These are phyloP conservation scores for Cryoendolithus antarcticus DNA, from an alignment of 2,329 filamentous ascomycete species.

Conservation along the genomic window DNA sequence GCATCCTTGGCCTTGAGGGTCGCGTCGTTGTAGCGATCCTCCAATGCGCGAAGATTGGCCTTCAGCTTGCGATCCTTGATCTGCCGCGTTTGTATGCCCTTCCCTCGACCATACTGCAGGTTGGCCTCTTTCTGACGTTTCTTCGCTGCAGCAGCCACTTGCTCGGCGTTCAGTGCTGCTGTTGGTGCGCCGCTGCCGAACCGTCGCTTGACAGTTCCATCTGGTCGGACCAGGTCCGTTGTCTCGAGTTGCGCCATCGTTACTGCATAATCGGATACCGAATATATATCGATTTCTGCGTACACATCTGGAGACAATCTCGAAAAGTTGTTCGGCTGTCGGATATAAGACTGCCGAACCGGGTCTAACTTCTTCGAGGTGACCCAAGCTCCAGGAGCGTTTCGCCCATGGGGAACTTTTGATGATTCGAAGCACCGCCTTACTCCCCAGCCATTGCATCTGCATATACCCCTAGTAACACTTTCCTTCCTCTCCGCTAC, in stretches of 20 bases:
- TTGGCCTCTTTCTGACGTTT: constrained; percentile 24
- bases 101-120: constrained; percentile 68
- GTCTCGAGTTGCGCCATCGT: constrained; percentile 10
- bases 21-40: constrained; percentile 72
- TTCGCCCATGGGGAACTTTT: too few relatives aligned
- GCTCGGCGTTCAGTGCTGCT: constrained; percentile 20
- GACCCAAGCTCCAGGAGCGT: too few relatives aligned
- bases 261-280: too few relatives aligned
- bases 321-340: too few relatives aligned
- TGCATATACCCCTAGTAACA: too few relatives aligned
- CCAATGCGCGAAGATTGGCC: constrained; percentile 63
- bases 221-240: constrained; percentile 15
- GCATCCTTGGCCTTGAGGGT: constrained; percentile 81
- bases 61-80: constrained; percentile 86
- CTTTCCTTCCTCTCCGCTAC: too few relatives aligned
- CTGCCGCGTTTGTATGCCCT: constrained; percentile 55
- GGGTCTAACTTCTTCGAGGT: too few relatives aligned
- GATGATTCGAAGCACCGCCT: too few relatives aligned
- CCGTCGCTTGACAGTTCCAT: constrained; percentile 14
- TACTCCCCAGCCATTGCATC: too few relatives aligned
- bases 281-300: too few relatives aligned
- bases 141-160: constrained; percentile 15
- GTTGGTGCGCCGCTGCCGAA: constrained; percentile 13
- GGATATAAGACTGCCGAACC: too few relatives aligned
- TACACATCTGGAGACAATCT: too few relatives aligned